Evolutionary conservation across 768 basidiomycete species (phyloP).

Genomic region (Lentinula detonsa): DNA sequence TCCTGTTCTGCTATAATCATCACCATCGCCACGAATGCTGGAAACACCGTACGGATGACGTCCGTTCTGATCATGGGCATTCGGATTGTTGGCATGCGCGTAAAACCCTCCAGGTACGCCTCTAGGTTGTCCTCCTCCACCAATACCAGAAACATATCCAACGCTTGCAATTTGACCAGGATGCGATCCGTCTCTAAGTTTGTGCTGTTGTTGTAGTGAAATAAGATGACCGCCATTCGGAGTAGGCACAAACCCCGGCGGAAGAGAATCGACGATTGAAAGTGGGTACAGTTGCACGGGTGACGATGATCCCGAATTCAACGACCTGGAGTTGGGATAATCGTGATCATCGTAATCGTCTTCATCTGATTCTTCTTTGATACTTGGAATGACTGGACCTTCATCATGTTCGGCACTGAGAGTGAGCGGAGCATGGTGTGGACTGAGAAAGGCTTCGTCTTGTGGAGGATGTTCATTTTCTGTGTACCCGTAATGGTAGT

Average conservation of each 20-base stretch:
- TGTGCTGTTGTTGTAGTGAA: background rate
- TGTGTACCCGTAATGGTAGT: background rate
- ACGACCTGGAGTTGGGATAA: background rate
- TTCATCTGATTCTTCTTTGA: background rate
- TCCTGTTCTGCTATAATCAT: background rate
- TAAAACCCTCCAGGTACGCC: background rate
- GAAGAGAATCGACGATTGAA: background rate
- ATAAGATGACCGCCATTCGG: background rate
- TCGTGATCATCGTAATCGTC: background rate
- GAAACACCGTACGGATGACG: background rate
- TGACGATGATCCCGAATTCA: background rate
- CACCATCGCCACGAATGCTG: background rate
- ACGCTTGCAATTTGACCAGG: background rate
- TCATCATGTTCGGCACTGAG: background rate
- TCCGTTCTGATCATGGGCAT: background rate
- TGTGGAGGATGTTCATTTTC: background rate
- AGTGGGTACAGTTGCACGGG: background rate
- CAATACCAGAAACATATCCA: background rate
- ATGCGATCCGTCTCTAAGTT: background rate
- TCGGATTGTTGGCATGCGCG: background rate
- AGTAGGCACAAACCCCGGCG: slow-evolving; percentile 1
- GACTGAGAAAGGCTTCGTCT: slow-evolving; percentile 1
- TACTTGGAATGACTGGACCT: background rate
- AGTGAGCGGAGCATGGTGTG: background rate
- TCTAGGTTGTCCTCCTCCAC: background rate